Conservation (phyloP, 2,329 filamentous ascomycete genomes). For the Xylaria sp. region DNA sequence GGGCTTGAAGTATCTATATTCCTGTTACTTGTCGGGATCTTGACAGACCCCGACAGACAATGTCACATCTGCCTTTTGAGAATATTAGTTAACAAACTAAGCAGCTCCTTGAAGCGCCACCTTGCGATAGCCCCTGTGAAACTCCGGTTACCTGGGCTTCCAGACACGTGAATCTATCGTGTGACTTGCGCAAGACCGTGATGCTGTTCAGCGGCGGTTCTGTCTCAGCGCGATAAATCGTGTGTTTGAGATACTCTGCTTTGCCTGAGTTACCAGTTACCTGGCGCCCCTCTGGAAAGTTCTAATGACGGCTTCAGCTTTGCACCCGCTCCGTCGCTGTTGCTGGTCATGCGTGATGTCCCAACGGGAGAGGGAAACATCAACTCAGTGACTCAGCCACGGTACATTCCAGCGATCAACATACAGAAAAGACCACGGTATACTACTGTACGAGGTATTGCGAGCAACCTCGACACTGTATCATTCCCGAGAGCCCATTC, state of each 20-base stretch:
- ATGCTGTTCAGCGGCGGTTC: constrained; percentile 9
- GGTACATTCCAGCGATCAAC: constrained; percentile 46
- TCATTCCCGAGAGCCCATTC: too few species aligned
- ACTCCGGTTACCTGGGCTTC: constrained; percentile 45
- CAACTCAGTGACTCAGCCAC: constrained; percentile 44
- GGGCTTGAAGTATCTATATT: too few species aligned
- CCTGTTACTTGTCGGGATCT: constrained; percentile 31
- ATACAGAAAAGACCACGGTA: constrained; percentile 43
- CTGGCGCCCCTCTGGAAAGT: too few species aligned
- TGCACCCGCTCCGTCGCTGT: too few species aligned
- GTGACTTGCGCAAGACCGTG: constrained; percentile 36
- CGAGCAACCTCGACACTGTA: constrained; percentile 45
- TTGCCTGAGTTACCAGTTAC: too few species aligned
- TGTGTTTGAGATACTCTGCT: neutral
- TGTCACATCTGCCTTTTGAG: constrained; percentile 50
- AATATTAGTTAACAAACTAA: constrained; percentile 35
- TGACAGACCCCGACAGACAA: constrained; percentile 49
- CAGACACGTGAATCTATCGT: constrained; percentile 45
- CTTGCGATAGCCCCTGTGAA: constrained; percentile 49
- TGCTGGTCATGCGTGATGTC: neutral
- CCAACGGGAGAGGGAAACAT: neutral
- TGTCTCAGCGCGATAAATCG: constrained; percentile 43
- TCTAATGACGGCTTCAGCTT: too few species aligned
- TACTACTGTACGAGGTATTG: constrained; percentile 45
- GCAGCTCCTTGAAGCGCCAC: constrained; percentile 47